Evolutionary conservation across 2,329 filamentous ascomycete genomes (phyloP).

Genomic region (Juglanconis juglandina): DNA sequence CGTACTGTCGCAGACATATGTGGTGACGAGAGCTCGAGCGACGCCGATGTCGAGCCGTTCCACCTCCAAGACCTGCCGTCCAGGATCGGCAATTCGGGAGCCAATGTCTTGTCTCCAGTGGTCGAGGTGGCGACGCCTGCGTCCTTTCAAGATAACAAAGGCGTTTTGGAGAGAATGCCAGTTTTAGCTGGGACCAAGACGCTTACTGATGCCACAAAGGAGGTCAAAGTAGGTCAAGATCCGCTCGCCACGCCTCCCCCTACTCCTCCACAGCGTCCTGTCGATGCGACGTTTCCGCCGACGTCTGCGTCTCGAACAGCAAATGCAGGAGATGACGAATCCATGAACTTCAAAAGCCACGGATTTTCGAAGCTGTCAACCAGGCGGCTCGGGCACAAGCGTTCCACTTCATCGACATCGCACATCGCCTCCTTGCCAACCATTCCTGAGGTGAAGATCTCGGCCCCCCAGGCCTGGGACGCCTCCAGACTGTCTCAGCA

Average conservation of each 20-base stretch:
- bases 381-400: conserved; percentile 16
- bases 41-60: conserved; percentile 40
- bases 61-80: conserved; percentile 46
- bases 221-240: conserved; percentile 12
- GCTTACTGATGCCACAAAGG: conserved; percentile 9
- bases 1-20: conserved; percentile 29
- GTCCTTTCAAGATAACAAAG: conserved; percentile 21
- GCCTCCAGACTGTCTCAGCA: conserved; percentile 1
- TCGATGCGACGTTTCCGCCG: neutral
- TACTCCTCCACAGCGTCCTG: conserved; percentile 4
- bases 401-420: conserved; percentile 18
- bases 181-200: conserved; percentile 6
- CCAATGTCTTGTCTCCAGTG: conserved; percentile 26
- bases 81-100: conserved; percentile 38
- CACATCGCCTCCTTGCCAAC: conserved; percentile 32
- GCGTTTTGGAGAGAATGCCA: conserved; percentile 11
- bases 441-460: conserved; percentile 39
- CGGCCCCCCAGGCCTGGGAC: conserved; percentile 20
- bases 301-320: neutral
- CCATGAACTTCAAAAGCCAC: neutral
- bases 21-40: neutral
- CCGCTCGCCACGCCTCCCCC: conserved; percentile 15
- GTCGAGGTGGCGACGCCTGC: conserved; percentile 27
- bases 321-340: conserved; percentile 6
- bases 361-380: neutral